Percentiles rank a stretch among this genome's conserved stretches.
Evolutionary conservation across 176 grass and related monocot genomes (phyloP).

Genomic region (Miscanthus lutarioriparius): DNA sequence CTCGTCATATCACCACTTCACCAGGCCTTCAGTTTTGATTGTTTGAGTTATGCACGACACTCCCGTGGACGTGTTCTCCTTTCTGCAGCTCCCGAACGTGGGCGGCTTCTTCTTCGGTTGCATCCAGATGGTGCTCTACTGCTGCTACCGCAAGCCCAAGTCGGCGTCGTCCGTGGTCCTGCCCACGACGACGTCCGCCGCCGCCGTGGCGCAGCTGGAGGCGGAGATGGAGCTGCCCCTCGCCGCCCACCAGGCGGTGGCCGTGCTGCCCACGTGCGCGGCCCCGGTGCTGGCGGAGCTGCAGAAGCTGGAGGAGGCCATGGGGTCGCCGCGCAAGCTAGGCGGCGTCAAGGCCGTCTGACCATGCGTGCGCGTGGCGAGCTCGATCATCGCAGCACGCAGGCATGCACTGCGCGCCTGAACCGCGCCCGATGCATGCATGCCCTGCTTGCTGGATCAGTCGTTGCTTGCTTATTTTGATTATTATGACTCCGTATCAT

Average conservation of each 20-base stretch:
- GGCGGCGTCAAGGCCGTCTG: conserved; percentile 36
- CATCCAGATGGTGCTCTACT: conserved; percentile 75
- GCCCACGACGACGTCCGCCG: conserved; percentile 5
- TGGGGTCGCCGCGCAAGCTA: conserved; percentile 40
- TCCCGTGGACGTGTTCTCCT: neutral
- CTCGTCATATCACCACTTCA: neutral
- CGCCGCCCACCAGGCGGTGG: conserved; percentile 29
- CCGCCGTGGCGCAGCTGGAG: neutral
- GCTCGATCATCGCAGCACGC: no score
- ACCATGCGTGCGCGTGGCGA: neutral
- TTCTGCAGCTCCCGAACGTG: conserved; percentile 66
- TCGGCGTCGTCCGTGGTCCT: conserved; percentile 5
- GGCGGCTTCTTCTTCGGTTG: conserved; percentile 80
- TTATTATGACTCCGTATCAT: no score
- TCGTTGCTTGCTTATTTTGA: no score
- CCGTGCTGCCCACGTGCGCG: conserved; percentile 49
- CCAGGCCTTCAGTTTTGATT: neutral
- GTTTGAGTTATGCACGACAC: no score
- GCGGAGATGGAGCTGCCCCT: conserved; percentile 45
- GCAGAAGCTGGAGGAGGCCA: conserved; percentile 52
- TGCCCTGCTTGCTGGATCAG: no score
- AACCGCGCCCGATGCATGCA: no score
- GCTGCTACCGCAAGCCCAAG: conserved; percentile 58
- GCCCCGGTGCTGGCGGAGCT: conserved; percentile 63
- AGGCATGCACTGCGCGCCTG: no score